These are phyloP conservation scores for Zizania latifolia DNA, from an alignment of 176 grass and related monocot species.

Conservation along the genomic window DNA sequence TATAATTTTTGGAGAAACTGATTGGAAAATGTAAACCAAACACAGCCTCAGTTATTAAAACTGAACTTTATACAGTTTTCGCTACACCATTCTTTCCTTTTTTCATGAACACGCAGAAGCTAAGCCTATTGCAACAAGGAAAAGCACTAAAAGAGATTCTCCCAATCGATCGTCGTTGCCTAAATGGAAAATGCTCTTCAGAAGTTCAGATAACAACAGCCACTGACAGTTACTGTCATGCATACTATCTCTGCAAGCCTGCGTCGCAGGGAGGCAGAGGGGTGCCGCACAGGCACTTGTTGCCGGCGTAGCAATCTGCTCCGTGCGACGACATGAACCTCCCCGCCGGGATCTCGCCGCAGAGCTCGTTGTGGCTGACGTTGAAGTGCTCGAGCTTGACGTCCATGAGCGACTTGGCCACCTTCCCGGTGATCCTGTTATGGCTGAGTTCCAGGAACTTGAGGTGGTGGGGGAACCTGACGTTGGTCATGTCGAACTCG, in stretches of 20 bases:
- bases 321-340: slow-evolving; percentile 38
- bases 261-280: slow-evolving; percentile 51
- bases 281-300: slow-evolving; percentile 64
- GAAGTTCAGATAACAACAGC: no score
- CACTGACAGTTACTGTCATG: no score
- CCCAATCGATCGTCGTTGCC: no score
- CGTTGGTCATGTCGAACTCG: slow-evolving; percentile 58
- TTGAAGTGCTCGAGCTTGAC: slow-evolving; percentile 43
- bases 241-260: not conserved
- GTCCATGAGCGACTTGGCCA: slow-evolving; percentile 55
- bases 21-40: no score
- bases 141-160: no score
- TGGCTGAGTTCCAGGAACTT: slow-evolving; percentile 71
- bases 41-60: no score
- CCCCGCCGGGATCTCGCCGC: slow-evolving; percentile 63
- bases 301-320: slow-evolving; percentile 37
- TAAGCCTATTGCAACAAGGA: no score
- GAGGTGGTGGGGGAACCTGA: slow-evolving; percentile 52
- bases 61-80: no score
- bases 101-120: no score
- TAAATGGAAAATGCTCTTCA: no score
- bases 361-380: slow-evolving; percentile 72
- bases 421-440: slow-evolving; percentile 55
- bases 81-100: no score
- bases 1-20: no score